Base-by-base conservation (phyloP, 2,329 filamentous ascomycete genomes). In the Cryphonectria carpinicola region DNA sequence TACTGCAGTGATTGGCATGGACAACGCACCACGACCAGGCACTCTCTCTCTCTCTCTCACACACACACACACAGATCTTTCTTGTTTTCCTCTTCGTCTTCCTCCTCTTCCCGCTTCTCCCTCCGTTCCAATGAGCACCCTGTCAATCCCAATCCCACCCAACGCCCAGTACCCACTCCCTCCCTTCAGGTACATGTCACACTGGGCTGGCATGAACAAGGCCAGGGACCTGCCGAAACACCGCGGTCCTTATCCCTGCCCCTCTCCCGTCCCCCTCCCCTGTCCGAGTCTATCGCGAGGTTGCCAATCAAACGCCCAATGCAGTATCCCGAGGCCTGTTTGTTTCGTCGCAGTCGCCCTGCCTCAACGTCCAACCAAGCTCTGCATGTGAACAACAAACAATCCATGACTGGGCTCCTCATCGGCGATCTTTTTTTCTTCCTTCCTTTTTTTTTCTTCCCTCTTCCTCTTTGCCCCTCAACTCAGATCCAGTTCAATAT, bases 291-390 rank as follows among this genome's bases (percentile, higher is more conserved):
- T 32, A 32, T 58, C 54, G 54, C 65, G 41, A 62, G 25, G 49
- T 63, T 58, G 67, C 49, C 49, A 60, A 69, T 69, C 28, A 70
- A 70, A 52, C 0, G 56, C 70, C 68, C 54, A 72, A 72, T 67
- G 52, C 68, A 60, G 70, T 72, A 72, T 70, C 65, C 68, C 68
- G 70, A 35, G 60, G 60, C 56, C 6, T 28, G 54, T 17, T 32
- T 2, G 28, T 32, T 5, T 32, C 25, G 54, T 17, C 54, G 54
- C 54, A 58, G 54, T 28, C 54, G 28, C 54, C 25, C 54, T 17
- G 25, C 25, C 14, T 32, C 54, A 58, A 58, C 25, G 28, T 32
- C 54, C 54, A 58, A 58, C 54, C 54, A 58, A 58, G 54, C 54
- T 10, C 54, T 7, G 52, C 52, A 25, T 56, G 52, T 56, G 52